Base-by-base conservation (phyloP, 495 filamentous ascomycete species). In the Cercophora samala region DNA sequence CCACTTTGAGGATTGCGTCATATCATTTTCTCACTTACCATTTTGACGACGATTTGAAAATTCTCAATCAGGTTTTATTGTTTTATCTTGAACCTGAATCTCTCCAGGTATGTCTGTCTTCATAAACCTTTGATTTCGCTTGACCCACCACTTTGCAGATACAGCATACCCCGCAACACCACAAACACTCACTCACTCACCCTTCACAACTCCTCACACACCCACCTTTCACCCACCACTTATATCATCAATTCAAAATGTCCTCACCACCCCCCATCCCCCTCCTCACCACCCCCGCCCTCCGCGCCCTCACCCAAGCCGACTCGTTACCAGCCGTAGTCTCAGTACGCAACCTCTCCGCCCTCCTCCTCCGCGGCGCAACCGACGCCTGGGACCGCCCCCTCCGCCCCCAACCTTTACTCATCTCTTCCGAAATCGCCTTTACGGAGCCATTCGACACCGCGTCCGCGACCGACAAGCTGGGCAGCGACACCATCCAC, bases 331-430 rank as follows among this genome's bases (percentile, higher is more conserved):
- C 70, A 15, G 78, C 84, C 55, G 55, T 73, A 8, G 80, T 86
- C 37, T 75, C 70, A 25, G 79, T 90, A 63, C 77, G 75, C 9
- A 86, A 88, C 73, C 81, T 90, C 0, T 70, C 77, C 52, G 75
- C 79, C 58, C 71, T 74, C 21, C 73, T 83, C 23, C 24, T 18
- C 11, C 70, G 59, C 62, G 77, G 80, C 6, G 81, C 78, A 29
- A 73, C 70, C 2, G 87, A 89, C 74, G 86, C 82, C 53, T 90
- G 87, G 87, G 81, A 83, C 15, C 81, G 87, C 2, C 18, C 65
- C 0, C 54, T 70, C 52, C 81, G 79, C 63, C 24, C 74, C 5
- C 88, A 90, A 72, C 87, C 87, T 1, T 75, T 82, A 5, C 72
- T 82, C 2, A 61, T 90, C 9, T 86, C 85, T 1, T 75, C 83